Conservation (phyloP, 352 stramenopile species). For the Phytophthora citrophthora region DNA sequence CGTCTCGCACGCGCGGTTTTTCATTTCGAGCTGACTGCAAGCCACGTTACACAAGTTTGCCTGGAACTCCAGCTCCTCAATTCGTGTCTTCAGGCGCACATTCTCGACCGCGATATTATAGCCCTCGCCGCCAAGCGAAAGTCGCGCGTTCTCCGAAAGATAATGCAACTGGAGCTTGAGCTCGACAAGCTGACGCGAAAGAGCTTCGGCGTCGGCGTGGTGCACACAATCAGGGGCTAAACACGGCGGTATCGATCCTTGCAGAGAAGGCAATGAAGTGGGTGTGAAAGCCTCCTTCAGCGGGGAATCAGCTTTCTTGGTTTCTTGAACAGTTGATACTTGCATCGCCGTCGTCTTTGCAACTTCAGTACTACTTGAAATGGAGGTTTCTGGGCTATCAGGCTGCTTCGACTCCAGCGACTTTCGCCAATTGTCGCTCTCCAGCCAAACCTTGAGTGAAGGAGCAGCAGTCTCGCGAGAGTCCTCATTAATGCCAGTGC, state of each 20-base stretch:
- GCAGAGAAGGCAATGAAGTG: not conserved
- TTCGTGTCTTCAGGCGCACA: slow-evolving; percentile 68
- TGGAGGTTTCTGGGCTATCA: not conserved
- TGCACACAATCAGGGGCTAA: slow-evolving; percentile 53
- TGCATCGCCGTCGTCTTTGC: not conserved
- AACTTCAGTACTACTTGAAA: not conserved
- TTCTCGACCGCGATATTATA: slow-evolving; percentile 74
- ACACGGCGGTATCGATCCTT: slow-evolving; percentile 19
- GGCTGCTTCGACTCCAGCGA: slow-evolving; percentile 27
- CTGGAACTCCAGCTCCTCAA: slow-evolving; percentile 79
- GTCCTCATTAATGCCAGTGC: not conserved
- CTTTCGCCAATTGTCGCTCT: slow-evolving; percentile 55
- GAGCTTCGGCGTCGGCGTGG: slow-evolving; percentile 57
- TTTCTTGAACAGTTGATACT: slow-evolving; percentile 5
- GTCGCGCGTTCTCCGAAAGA: slow-evolving; percentile 64
- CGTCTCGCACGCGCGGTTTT: slow-evolving; percentile 70
- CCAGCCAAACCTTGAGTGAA: slow-evolving; percentile 66
- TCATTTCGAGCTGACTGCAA: slow-evolving; percentile 73
- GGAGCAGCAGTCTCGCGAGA: slow-evolving; percentile 25
- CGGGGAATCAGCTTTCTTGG: slow-evolving; percentile 3
- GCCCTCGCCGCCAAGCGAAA: slow-evolving; percentile 63
- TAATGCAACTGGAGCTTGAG: slow-evolving; percentile 83
- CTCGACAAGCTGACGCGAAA: slow-evolving; percentile 76
- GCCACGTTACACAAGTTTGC: slow-evolving; percentile 62
- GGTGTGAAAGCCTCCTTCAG: not conserved